These are phyloP conservation scores for Pyrus bretschneideri DNA, from an alignment of 306 rosid genomes.

Conservation along the genomic window DNA sequence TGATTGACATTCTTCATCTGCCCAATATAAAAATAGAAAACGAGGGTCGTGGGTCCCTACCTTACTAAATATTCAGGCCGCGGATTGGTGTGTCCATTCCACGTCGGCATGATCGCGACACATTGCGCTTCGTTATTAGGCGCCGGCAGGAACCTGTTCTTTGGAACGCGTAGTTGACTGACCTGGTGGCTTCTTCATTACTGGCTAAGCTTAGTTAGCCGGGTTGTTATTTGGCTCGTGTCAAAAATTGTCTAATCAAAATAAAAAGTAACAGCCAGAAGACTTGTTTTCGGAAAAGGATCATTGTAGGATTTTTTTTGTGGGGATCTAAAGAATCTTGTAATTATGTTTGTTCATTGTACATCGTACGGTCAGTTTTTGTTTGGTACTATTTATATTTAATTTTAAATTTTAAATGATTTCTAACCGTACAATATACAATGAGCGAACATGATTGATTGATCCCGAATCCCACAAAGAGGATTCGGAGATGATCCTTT, in stretches of 20 bases:
- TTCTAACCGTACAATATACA: too few relatives aligned
- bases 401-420: too few relatives aligned
- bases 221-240: not conserved
- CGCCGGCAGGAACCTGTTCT: slow-evolving; percentile 1
- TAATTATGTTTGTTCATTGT: too few relatives aligned
- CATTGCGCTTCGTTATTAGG: not conserved
- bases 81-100: not conserved
- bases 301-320: too few relatives aligned
- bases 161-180: slow-evolving; percentile 5
- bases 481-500: too few relatives aligned
- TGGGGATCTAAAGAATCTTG: too few relatives aligned
- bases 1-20: not conserved
- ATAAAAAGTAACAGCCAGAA: too few relatives aligned
- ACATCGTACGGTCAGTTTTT: too few relatives aligned
- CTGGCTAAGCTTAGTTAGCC: not conserved
- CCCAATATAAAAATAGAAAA: not conserved
- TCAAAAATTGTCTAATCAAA: not conserved
- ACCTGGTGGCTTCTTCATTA: not conserved
- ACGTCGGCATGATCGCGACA: slow-evolving; percentile 1
- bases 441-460: too few relatives aligned
- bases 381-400: too few relatives aligned
- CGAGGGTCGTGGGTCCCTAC: not conserved
- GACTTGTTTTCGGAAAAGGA: too few relatives aligned
- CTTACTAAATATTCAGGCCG: not conserved
- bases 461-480: too few relatives aligned